A percentile compares a stretch with the other conserved stretches of the same genome.
Evolutionary conservation across 2,329 filamentous ascomycete species (phyloP).

Genomic region (Sordariomycetes sp.): DNA sequence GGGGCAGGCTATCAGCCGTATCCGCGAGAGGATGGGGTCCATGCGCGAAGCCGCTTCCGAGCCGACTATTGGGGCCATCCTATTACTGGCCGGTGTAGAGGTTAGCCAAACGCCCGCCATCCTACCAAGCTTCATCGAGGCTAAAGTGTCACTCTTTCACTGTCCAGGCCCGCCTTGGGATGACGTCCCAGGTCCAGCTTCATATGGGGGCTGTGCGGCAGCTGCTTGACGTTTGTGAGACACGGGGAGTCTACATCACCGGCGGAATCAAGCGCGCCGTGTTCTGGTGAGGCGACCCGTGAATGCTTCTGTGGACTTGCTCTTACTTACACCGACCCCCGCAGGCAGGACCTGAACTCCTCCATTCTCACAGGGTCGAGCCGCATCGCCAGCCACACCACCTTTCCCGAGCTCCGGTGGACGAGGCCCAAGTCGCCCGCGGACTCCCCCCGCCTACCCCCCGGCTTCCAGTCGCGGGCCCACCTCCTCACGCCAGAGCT

Average conservation of each 20-base stretch:
- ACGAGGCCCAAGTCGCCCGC: conserved; percentile 19
- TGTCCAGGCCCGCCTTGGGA: conserved; percentile 22
- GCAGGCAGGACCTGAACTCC: conserved; percentile 31
- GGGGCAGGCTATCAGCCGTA: conserved; percentile 16
- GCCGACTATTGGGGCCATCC: conserved; percentile 27
- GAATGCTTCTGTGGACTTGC: background rate
- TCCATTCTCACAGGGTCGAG: conserved; percentile 24
- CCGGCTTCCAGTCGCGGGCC: conserved; percentile 17
- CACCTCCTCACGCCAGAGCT: conserved; percentile 18
- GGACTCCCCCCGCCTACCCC: conserved; percentile 18
- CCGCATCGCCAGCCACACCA: conserved; percentile 26
- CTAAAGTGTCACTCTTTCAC: too few species aligned
- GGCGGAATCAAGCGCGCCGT: conserved; percentile 19
- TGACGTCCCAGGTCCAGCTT: conserved; percentile 24
- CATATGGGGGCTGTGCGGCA: conserved; percentile 26
- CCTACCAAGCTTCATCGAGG: background rate
- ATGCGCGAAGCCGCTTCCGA: conserved; percentile 16
- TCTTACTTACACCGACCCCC: background rate
- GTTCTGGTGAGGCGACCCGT: background rate
- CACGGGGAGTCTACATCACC: conserved; percentile 17
- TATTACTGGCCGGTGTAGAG: conserved; percentile 29
- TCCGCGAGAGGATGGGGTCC: conserved; percentile 22
- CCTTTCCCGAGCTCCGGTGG: conserved; percentile 29
- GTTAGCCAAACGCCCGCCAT: conserved; percentile 13
- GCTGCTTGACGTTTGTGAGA: conserved; percentile 21